These are phyloP conservation scores for Hevea brasiliensis DNA, from an alignment of 345 rosid species.

Conservation along the genomic window DNA sequence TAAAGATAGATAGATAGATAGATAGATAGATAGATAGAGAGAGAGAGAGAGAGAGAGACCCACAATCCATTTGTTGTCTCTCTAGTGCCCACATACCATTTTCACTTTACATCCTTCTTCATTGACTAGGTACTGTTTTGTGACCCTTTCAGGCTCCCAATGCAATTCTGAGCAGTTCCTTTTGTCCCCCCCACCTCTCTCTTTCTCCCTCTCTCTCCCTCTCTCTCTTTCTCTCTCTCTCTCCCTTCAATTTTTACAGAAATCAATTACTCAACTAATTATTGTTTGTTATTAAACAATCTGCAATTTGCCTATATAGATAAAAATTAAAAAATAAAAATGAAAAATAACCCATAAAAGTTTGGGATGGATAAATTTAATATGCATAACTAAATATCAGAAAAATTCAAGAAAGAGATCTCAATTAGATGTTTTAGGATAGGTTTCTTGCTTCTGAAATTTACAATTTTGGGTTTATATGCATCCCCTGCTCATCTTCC, in stretches of 20 bases:
- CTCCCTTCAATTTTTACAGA: neutral
- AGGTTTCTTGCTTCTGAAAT: conserved; percentile 9
- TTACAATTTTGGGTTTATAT: too few relatives aligned
- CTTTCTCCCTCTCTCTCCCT: too few relatives aligned
- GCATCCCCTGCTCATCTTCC: neutral
- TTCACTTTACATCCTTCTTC: conserved; percentile 29
- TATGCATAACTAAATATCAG: neutral
- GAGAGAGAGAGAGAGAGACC: conserved; percentile 21
- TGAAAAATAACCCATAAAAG: neutral
- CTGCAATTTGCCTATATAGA: neutral
- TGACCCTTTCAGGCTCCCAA: conserved; percentile 27
- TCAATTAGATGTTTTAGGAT: neutral
- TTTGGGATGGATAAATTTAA: neutral
- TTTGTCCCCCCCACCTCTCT: neutral
- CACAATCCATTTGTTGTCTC: conserved; percentile 28
- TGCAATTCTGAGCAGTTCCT: conserved; percentile 18
- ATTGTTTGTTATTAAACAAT: neutral
- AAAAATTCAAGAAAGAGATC: conserved; percentile 3
- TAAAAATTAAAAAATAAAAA: neutral
- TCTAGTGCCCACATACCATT: conserved; percentile 24
- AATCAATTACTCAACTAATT: too few relatives aligned
- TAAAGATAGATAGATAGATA: too few relatives aligned
- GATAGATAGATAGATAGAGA: too few relatives aligned
- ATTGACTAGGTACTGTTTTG: conserved; percentile 17
- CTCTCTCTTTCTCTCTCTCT: neutral